Base-by-base conservation (phyloP, 2,329 filamentous ascomycete genomes). In the Onygena corvina region DNA sequence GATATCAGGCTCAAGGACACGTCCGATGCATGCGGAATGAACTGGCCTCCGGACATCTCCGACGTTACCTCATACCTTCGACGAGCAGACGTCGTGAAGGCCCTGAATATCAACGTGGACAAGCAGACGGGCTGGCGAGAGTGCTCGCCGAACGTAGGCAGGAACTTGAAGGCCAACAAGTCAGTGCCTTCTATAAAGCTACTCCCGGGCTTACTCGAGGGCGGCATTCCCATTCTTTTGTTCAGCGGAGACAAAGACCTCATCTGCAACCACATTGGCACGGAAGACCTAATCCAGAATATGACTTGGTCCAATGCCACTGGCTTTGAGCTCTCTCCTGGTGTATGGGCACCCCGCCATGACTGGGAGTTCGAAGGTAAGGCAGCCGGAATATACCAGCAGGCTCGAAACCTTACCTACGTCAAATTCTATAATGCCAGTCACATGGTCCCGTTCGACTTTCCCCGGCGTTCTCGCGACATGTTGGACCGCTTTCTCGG, bases 361-460 rank as follows among this genome's bases (percentile, higher is more conserved):
- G 83, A 94, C 60, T 98, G 92, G 93, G 85, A 81, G 1, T 95
- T 96, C 57, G 92, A 96, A 66, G 86, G 83, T 53, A 79, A 94
- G 58, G 71, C 79, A 1, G 89, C 89, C 2, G 92, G 92, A 20
- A 86, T 93, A 61, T 98, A 90, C 74, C 93, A 98, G 67, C 80
- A 88, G 64, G 90, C 92, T 1, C 81, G 93, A 56, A 98, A 98
- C 67, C 70, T 98, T 53, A 95, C 92, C 0, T 98, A 98, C 62
- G 82, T 98, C 27, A 75, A 93, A 34, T 94, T 96, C 69, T 86
- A 94, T 72, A 94, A 98, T 65, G 81, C 87, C 12, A 94, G 86
- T 46, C 92, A 98, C 67, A 98, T 98, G 92, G 92, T 98, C 1
- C 93, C 92, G 0, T 96, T 92, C 61, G 90, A 98, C 66, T 85